Base-by-base conservation (phyloP, 2,329 filamentous ascomycete species). In the Cryphonectria nitschkei region DNA sequence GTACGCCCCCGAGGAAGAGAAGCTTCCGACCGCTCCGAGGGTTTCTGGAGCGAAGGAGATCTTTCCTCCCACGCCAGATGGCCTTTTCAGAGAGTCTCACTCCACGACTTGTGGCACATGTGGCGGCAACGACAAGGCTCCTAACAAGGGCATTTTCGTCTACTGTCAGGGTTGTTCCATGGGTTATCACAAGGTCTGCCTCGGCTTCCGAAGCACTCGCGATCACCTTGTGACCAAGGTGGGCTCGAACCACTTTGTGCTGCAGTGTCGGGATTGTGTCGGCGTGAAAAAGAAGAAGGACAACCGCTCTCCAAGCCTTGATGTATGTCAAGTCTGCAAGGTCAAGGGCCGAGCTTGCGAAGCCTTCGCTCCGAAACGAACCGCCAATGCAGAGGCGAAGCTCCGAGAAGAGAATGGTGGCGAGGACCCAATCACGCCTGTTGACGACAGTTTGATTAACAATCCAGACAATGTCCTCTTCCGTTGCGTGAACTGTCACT, bases 161-260 rank as follows among this genome's bases (percentile, higher is more conserved):
- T 90, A 91, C 77, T 99, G 96, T 75, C 97, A 99, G 81, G 96
- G 96, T 41, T 99, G 96, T 79, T 94, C 91, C 1, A 84, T 91
- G 64, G 87, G 92, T 0, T 97, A 94, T 75, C 96, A 99, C 81
- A 93, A 93, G 79, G 82, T 82, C 56, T 99, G 96, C 77, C 85
- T 99, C 39, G 94, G 95, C 0, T 84, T 86, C 65, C 89, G 96
- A 65, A 88, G 87, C 67, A 84, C 80, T 16, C 88, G 96, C 72
- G 94, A 97, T n/a, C 96, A 98, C 79, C 83, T 96, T 50, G 93
- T 93, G 13, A 98, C 94, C 34, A 99, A 98, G 79, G 81, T 98
- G 67, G 90, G 85, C 2, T 84, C 91, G 0, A 89, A 91, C 2
- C 81, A 91, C 52, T 98, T 97, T 75, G 90, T 99, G 22, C 83